phyloP scores from a whole-genome alignment of 2,329 filamentous ascomycete genomes.

The Pyrenophora tritici-repentis region DNA sequence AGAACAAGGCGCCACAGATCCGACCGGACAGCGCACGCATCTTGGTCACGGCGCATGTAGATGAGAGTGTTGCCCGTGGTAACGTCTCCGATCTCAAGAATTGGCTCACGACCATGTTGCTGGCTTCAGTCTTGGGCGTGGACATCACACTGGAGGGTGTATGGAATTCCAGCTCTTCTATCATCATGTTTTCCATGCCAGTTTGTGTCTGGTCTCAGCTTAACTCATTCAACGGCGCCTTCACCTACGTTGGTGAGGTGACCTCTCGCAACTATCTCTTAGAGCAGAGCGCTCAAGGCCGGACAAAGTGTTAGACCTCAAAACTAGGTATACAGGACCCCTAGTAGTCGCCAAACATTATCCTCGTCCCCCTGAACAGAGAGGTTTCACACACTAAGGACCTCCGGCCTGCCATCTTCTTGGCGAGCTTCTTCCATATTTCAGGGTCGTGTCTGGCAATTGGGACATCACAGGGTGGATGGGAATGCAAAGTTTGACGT shows the following conservation, averaged over 20 bases:
- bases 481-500: too few relatives aligned
- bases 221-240: background rate
- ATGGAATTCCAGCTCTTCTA: background rate
- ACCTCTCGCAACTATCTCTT: background rate
- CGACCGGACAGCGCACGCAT: background rate
- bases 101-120: background rate
- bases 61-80: too few relatives aligned
- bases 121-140: background rate
- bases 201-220: background rate
- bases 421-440: constrained; percentile 14
- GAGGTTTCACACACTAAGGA: background rate
- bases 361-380: constrained; percentile 1
- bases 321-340: background rate
- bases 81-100: background rate
- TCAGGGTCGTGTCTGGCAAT: constrained; percentile 2
- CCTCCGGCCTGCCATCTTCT: constrained; percentile 5
- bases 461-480: too few relatives aligned
- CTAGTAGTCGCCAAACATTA: constrained; percentile 12
- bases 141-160: background rate
- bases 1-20: too few relatives aligned
- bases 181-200: background rate
- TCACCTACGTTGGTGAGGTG: background rate
- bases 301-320: too few relatives aligned
- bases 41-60: background rate
- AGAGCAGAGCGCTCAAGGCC: too few relatives aligned